Conservation (phyloP, 805 yeast genomes). For the Candida bentonensis region DNA sequence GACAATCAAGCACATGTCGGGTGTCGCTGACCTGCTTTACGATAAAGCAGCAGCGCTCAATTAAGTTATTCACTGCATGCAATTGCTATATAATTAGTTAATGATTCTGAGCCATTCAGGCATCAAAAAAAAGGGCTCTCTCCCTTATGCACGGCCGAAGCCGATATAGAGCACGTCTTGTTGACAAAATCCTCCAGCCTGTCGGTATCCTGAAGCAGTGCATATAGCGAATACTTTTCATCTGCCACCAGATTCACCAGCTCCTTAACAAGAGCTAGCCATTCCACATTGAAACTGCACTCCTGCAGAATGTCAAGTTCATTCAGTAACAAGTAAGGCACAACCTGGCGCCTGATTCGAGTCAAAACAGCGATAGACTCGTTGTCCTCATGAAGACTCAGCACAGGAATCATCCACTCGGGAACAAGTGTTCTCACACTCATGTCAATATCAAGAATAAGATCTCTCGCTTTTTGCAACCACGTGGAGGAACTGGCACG, state of each 20-base stretch:
- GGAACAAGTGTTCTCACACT: not conserved
- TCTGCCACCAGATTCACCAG: not conserved
- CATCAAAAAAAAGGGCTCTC: not conserved
- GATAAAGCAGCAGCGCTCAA: constrained; percentile 85
- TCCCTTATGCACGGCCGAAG: not conserved
- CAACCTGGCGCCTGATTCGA: not conserved
- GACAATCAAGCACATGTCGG: constrained; percentile 73
- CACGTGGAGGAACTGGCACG: not conserved
- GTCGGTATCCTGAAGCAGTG: not conserved
- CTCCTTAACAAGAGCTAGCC: not conserved
- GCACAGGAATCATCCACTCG: not conserved
- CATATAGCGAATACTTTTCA: not conserved
- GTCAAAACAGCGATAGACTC: not conserved
- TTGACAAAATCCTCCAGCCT: not conserved
- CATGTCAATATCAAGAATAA: not conserved
- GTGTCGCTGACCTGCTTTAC: constrained; percentile 77
- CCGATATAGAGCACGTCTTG: not conserved
- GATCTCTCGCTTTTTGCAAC: not conserved
- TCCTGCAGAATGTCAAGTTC: not conserved
- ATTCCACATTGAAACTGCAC: not conserved
- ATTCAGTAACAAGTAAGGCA: not conserved
- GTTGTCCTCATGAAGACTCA: not conserved
- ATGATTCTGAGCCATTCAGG: not conserved
- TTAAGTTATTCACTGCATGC: constrained; percentile 20
- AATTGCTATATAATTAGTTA: not conserved